phyloP scores from a whole-genome alignment of 176 grass and related monocot genomes.

The Avena insularis region DNA sequence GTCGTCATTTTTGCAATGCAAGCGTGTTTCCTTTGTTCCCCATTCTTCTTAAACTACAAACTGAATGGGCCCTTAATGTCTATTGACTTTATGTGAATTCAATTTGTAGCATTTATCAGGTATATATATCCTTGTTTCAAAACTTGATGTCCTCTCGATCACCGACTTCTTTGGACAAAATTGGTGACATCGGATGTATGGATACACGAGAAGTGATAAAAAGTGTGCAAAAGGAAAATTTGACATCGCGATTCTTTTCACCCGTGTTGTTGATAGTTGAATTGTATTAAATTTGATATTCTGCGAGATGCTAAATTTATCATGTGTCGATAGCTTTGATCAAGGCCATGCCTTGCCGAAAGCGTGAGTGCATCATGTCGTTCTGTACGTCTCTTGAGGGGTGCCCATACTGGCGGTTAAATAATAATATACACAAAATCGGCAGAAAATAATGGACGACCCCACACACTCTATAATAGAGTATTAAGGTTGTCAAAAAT shows the following conservation, averaged over 20 bases:
- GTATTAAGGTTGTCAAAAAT: not conserved
- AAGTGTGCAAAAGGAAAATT: not conserved
- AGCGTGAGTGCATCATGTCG: not conserved
- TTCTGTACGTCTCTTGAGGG: not conserved
- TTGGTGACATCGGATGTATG: not conserved
- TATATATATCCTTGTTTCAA: no score
- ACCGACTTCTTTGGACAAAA: not conserved
- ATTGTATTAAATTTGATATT: not conserved
- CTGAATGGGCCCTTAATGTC: no score
- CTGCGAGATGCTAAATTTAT: no score
- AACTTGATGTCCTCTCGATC: no score
- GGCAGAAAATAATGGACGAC: not conserved
- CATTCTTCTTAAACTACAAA: no score
- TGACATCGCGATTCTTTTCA: not conserved
- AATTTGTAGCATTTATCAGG: no score
- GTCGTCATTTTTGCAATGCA: no score
- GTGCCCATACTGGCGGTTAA: no score
- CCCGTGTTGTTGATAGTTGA: not conserved
- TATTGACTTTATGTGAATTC: no score
- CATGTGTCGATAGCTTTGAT: no score
- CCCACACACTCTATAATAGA: not conserved
- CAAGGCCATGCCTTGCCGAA: not conserved
- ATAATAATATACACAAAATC: not conserved
- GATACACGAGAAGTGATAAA: not conserved
- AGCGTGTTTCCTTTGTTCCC: no score